phyloP scores from a whole-genome alignment of 176 grass and related monocot species.

The Cymbopogon citratus region DNA sequence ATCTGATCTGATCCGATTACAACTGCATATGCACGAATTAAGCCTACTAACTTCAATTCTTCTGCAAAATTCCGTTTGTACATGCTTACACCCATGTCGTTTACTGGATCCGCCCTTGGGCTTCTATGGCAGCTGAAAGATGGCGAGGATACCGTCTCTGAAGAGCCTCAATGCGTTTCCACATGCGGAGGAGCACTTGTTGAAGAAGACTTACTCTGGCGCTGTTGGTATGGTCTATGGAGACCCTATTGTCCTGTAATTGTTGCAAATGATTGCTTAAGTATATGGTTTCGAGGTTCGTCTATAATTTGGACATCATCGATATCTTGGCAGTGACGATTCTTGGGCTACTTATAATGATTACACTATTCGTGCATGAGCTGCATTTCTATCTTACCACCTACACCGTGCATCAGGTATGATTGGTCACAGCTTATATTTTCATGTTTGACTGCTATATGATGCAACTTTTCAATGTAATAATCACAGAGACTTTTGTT shows the following conservation, averaged over 20 bases:
- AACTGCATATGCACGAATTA: not conserved
- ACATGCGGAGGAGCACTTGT: conserved; percentile 82
- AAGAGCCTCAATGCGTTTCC: conserved; percentile 95
- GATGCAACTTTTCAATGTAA: too few relatives aligned
- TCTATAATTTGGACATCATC: not conserved
- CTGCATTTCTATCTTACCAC: conserved; percentile 89
- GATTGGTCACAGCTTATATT: not conserved
- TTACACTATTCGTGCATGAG: conserved; percentile 80
- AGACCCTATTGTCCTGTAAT: not conserved
- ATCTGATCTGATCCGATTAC: not conserved
- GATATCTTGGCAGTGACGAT: conserved; percentile 57
- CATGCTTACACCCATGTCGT: not conserved
- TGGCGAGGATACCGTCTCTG: conserved; percentile 72
- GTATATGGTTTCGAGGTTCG: not conserved
- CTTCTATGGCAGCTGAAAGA: conserved; percentile 36
- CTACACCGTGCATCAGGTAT: conserved; percentile 81
- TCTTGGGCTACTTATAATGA: conserved; percentile 83
- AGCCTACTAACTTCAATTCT: not conserved
- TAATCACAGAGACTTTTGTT: too few relatives aligned
- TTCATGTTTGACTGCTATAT: too few relatives aligned
- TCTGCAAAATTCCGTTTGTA: not conserved
- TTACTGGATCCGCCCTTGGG: not conserved
- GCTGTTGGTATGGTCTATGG: conserved; percentile 67
- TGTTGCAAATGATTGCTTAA: not conserved
- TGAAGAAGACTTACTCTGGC: conserved; percentile 89